Evolutionary conservation across 768 basidiomycete genomes (phyloP).

Genomic region (Serendipita sp.): DNA sequence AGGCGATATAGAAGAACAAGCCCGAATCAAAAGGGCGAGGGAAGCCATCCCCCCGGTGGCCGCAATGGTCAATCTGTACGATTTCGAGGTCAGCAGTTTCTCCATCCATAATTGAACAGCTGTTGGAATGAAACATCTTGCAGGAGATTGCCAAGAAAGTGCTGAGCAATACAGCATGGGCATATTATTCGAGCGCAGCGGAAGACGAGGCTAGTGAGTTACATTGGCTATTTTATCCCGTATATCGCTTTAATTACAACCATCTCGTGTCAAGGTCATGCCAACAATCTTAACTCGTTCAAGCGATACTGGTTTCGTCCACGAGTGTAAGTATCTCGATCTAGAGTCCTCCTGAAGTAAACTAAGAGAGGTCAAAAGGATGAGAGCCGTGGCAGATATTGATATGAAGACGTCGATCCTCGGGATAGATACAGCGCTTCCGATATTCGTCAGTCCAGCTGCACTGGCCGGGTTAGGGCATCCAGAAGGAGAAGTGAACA

Average conservation of each 20-base stretch:
- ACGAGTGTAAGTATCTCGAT: conserved; percentile 29
- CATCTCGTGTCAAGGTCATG: conserved; percentile 26
- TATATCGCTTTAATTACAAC: conserved; percentile 12
- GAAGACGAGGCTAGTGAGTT: conserved; percentile 68
- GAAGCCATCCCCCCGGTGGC: conserved; percentile 45
- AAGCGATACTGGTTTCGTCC: conserved; percentile 75
- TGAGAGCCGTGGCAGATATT: conserved; percentile 45
- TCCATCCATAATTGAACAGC: neutral
- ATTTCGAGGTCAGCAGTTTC: conserved; percentile 51
- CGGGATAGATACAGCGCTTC: conserved; percentile 52
- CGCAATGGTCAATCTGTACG: conserved; percentile 56
- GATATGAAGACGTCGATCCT: conserved; percentile 62
- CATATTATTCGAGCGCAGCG: conserved; percentile 89
- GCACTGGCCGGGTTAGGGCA: conserved; percentile 79
- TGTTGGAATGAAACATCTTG: neutral
- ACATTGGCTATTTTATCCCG: neutral
- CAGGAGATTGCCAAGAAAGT: conserved; percentile 57
- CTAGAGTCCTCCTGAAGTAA: neutral
- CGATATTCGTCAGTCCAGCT: conserved; percentile 70
- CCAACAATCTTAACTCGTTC: conserved; percentile 68
- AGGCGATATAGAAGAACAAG: conserved; percentile 16
- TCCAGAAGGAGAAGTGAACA: conserved; percentile 69
- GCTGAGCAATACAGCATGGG: conserved; percentile 56
- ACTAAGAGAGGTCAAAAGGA: conserved; percentile 12
- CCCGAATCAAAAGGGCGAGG: conserved; percentile 46